Conservation (phyloP, 345 rosid species). For the Kandelia obovata region DNA sequence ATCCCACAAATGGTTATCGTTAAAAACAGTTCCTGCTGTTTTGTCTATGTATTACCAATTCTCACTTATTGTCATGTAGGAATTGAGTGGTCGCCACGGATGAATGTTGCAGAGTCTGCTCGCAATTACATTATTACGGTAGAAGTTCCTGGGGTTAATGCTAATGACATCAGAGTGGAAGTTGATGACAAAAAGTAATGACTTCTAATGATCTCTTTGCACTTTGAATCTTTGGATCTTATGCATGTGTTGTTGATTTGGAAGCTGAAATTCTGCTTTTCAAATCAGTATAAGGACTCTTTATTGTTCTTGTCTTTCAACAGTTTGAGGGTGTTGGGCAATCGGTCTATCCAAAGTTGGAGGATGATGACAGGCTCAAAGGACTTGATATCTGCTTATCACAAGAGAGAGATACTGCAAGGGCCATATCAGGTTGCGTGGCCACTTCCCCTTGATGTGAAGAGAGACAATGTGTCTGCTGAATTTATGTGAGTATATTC, state of each 20-base stretch:
- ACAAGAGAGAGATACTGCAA: conserved; percentile 49
- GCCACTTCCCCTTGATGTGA: conserved; percentile 60
- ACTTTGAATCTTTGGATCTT: too few species aligned
- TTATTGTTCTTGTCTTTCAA: background rate
- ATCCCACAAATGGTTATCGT: too few species aligned
- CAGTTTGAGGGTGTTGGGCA: conserved; percentile 62
- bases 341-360: conserved; percentile 36
- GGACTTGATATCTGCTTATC: conserved; percentile 37
- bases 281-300: background rate
- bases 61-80: conserved; percentile 31
- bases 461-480: conserved; percentile 59
- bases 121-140: conserved; percentile 47
- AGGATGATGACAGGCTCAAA: conserved; percentile 21
- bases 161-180: conserved; percentile 71
- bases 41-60: background rate
- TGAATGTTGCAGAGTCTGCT: conserved; percentile 54
- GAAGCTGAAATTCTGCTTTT: too few species aligned
- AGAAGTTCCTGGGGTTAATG: conserved; percentile 67
- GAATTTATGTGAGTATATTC: conserved; percentile 62
- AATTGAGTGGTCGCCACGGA: conserved; percentile 56
- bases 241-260: too few species aligned
- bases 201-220: too few species aligned
- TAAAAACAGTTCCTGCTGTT: too few species aligned
- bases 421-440: conserved; percentile 63
- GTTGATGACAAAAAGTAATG: conserved; percentile 51